Evolutionary conservation across 164 flowering plant genomes (phyloP).

Genomic region (Vitis rotundifolia): DNA sequence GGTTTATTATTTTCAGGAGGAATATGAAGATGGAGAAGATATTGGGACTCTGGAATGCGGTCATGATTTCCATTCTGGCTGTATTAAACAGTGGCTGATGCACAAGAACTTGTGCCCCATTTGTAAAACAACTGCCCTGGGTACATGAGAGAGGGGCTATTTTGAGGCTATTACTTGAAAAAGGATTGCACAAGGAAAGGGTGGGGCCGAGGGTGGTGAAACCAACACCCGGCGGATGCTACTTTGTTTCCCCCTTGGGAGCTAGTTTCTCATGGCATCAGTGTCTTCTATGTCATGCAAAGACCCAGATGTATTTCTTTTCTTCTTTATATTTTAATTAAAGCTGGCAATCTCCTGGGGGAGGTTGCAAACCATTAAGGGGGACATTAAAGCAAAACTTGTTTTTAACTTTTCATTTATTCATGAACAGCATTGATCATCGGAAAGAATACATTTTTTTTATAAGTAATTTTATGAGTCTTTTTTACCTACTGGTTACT

Average conservation of each 20-base stretch:
- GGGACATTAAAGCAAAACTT: not conserved
- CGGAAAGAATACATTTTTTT: not conserved
- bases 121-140: slow-evolving; percentile 74
- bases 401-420: not conserved
- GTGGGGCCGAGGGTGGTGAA: not conserved
- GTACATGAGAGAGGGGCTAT: slow-evolving; percentile 24
- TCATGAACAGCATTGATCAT: not conserved
- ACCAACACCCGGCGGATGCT: not conserved
- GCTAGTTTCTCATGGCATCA: slow-evolving; percentile 2
- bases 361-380: slow-evolving; percentile 6
- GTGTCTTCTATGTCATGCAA: not conserved
- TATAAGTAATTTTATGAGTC: too few relatives aligned
- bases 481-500: too few relatives aligned
- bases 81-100: slow-evolving; percentile 76
- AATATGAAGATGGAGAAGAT: slow-evolving; percentile 69
- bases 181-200: too few relatives aligned
- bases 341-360: not conserved
- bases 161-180: not conserved
- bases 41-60: slow-evolving; percentile 78
- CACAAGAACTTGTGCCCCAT: slow-evolving; percentile 86
- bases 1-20: slow-evolving; percentile 55
- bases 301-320: not conserved
- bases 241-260: slow-evolving; percentile 1
- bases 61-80: slow-evolving; percentile 69
- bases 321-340: not conserved